Evolutionary conservation across 768 basidiomycete genomes (phyloP).

Genomic region (Ramaria sp.): DNA sequence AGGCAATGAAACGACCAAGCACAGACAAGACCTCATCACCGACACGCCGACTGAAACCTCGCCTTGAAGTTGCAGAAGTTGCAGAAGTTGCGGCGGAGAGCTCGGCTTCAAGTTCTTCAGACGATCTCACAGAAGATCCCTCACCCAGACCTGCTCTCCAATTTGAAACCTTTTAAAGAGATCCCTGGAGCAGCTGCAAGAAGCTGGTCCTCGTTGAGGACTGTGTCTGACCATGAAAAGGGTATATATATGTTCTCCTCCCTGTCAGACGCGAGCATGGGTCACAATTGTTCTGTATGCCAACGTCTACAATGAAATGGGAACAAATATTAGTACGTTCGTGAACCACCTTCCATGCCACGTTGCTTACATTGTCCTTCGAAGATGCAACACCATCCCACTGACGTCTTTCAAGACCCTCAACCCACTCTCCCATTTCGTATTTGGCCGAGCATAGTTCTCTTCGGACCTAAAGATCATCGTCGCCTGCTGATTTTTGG

Average conservation of each 20-base stretch:
- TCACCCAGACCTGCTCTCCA: neutral
- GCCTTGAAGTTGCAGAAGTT: no score
- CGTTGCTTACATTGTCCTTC: neutral
- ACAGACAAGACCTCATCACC: no score
- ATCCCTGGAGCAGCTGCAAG: neutral
- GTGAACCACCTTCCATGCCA: neutral
- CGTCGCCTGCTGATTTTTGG: neutral
- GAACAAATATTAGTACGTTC: neutral
- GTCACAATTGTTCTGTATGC: neutral
- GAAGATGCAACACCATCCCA: neutral
- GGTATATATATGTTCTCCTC: neutral
- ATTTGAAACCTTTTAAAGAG: neutral
- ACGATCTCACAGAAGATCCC: no score
- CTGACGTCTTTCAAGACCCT: neutral
- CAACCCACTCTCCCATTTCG: neutral
- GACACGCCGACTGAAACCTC: no score
- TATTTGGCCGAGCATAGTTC: neutral
- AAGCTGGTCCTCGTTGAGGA: neutral
- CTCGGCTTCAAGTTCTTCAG: no score
- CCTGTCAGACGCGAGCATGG: neutral
- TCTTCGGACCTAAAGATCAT: neutral
- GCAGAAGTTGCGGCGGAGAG: no score
- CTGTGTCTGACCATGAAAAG: neutral
- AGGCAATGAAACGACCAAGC: no score
- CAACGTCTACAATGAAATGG: neutral